Evolutionary conservation across 768 basidiomycete genomes (phyloP).

Genomic region (Pulveroboletus frians): DNA sequence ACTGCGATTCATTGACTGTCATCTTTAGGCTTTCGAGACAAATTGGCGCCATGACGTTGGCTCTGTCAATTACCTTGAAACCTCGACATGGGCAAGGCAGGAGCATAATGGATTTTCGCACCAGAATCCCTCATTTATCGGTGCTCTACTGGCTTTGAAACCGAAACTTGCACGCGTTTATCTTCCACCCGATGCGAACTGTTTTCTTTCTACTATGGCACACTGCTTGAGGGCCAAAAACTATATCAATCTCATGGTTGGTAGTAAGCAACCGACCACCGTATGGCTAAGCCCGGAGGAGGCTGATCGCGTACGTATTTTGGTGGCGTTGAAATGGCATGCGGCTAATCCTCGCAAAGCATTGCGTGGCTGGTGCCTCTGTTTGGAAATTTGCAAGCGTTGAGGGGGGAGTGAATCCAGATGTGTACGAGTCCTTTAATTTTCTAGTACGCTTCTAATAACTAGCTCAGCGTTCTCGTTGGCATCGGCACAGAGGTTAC

Average conservation of each 20-base stretch:
- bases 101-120: conserved; percentile 91
- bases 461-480: conserved; percentile 56
- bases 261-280: conserved; percentile 77
- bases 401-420: conserved; percentile 65
- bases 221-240: conserved; percentile 83
- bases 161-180: conserved; percentile 68
- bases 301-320: conserved; percentile 50
- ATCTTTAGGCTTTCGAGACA: conserved; percentile 46
- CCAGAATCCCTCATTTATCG: conserved; percentile 83
- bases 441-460: neutral
- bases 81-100: conserved; percentile 80
- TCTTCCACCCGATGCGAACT: conserved; percentile 87
- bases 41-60: conserved; percentile 68
- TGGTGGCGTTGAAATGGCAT: neutral
- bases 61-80: conserved; percentile 83
- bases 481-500: conserved; percentile 87
- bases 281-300: conserved; percentile 77
- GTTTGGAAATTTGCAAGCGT: conserved; percentile 82
- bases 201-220: conserved; percentile 74
- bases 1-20: neutral
- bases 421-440: conserved; percentile 45
- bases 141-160: conserved; percentile 79
- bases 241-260: conserved; percentile 85
- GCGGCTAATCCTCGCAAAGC: conserved; percentile 33
- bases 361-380: conserved; percentile 83